Base-by-base conservation (phyloP, 2,329 filamentous ascomycete species). In the Helotiales sp. region DNA sequence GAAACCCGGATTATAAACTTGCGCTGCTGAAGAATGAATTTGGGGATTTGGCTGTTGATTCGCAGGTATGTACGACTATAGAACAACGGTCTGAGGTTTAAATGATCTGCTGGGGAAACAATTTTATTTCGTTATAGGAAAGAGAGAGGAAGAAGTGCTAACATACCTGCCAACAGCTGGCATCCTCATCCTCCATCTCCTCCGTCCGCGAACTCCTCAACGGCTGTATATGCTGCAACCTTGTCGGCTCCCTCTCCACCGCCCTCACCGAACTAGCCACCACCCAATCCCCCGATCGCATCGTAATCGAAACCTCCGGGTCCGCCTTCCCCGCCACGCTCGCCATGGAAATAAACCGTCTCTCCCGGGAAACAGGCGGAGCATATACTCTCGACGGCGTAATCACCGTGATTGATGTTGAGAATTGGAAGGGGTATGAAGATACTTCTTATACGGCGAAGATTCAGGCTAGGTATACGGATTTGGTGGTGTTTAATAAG, bases 11-110 rank as follows among this genome's bases (percentile, higher is more conserved):
- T 63, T 98, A 99, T 84, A 89, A 88, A 57, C 89, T 99, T 63
- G 95, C 93, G 2, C 86, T 99, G 15, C 84, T 99, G 55, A 99
- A 99, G 74, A 99, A 99, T 76, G 95, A 99, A 77, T 98, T 97
- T 74, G 95, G 95, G 71, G 93, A 98, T 73, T 77, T 99, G 40
- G 93, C 92, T 33, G 82, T 99, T 71, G 95, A 99, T 79, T 95
- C 90, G 1, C 90, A n/a, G n/a, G n/a, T n/a, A n/a, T n/a, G n/a
- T n/a, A n/a, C n/a, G n/a, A n/a, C n/a, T n/a, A n/a, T n/a, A n/a
- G n/a, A n/a, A n/a, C n/a, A n/a, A n/a, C n/a, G n/a, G n/a, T n/a
- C n/a, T n/a, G n/a, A n/a, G n/a, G n/a, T n/a, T n/a, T n/a, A n/a
- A n/a, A n/a, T n/a, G n/a, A n/a, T n/a, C n/a, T n/a, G n/a, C n/a